phyloP scores from a whole-genome alignment of 1,139 yeast genomes.

The Candida labiduridarum region DNA sequence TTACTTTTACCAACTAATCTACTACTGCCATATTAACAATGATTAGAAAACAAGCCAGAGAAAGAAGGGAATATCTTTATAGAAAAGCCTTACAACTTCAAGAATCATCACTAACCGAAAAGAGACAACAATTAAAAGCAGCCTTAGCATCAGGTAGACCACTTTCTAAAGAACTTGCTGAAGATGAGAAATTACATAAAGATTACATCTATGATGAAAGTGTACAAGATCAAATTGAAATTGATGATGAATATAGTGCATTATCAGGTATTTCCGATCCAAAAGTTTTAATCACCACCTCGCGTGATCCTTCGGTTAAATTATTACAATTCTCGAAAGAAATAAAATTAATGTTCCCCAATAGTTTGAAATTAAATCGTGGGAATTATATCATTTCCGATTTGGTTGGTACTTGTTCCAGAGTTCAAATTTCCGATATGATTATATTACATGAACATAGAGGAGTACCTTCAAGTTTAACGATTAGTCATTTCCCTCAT shows the following conservation, averaged over 20 bases:
- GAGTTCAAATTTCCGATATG: slow-evolving; percentile 73
- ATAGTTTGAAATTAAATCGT: slow-evolving; percentile 84
- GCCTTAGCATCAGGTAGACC: slow-evolving; percentile 93
- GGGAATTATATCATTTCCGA: slow-evolving; percentile 91
- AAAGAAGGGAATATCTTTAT: slow-evolving; percentile 89
- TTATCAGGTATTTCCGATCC: slow-evolving; percentile 91
- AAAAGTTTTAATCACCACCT: slow-evolving; percentile 88
- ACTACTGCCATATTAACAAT: slow-evolving; percentile 18
- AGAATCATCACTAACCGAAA: slow-evolving; percentile 82
- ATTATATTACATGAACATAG: slow-evolving; percentile 92
- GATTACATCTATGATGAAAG: slow-evolving; percentile 86
- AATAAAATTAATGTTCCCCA: slow-evolving; percentile 84
- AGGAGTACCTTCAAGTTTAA: slow-evolving; percentile 95
- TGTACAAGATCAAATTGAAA: slow-evolving; percentile 46
- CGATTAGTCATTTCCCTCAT: slow-evolving; percentile 94
- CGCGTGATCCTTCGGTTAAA: slow-evolving; percentile 86
- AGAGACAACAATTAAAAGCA: slow-evolving; percentile 81
- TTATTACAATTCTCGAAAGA: slow-evolving; percentile 92
- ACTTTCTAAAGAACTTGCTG: slow-evolving; percentile 85
- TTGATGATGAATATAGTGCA: slow-evolving; percentile 90
- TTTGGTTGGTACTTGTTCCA: slow-evolving; percentile 79
- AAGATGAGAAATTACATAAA: slow-evolving; percentile 76
- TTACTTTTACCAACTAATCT: neutral
- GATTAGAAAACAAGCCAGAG: slow-evolving; percentile 94
- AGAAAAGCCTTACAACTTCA: slow-evolving; percentile 87